phyloP scores from a whole-genome alignment of 1,139 yeast species.

The Waltiozyma sp. region DNA sequence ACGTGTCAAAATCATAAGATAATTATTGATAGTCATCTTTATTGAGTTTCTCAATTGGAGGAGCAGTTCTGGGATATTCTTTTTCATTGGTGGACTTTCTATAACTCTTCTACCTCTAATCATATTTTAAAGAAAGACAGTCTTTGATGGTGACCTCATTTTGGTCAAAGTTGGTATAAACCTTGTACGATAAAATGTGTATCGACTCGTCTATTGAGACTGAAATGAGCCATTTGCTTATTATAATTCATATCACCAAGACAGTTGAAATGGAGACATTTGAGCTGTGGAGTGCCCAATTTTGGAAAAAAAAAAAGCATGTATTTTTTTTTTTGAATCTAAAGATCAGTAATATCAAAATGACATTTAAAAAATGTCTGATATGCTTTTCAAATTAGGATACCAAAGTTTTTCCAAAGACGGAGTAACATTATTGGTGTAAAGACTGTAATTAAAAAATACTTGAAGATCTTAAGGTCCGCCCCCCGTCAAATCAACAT shows the following conservation, averaged over 20 bases:
- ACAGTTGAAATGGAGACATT: neutral
- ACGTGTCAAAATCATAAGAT: neutral
- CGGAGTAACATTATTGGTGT: neutral
- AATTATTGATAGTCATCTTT: neutral
- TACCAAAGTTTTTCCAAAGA: neutral
- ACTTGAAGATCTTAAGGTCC: no score
- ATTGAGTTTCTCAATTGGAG: neutral
- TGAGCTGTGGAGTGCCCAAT: neutral
- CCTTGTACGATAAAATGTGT: neutral
- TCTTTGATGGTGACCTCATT: neutral
- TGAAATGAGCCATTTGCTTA: no score
- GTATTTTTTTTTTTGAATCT: neutral
- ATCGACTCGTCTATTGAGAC: neutral
- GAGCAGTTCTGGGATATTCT: neutral
- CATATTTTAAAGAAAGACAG: neutral
- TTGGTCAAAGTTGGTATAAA: neutral
- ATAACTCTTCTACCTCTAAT: neutral
- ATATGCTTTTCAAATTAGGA: neutral
- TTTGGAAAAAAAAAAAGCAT: neutral
- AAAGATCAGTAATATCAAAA: neutral
- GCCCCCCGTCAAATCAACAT: no score
- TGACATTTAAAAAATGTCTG: neutral
- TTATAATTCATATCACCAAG: neutral
- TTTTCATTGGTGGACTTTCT: neutral
- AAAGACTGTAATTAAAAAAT: neutral